Base-by-base conservation (phyloP, 2,329 filamentous ascomycete species). In the Arthrobotrys entomopaga region DNA sequence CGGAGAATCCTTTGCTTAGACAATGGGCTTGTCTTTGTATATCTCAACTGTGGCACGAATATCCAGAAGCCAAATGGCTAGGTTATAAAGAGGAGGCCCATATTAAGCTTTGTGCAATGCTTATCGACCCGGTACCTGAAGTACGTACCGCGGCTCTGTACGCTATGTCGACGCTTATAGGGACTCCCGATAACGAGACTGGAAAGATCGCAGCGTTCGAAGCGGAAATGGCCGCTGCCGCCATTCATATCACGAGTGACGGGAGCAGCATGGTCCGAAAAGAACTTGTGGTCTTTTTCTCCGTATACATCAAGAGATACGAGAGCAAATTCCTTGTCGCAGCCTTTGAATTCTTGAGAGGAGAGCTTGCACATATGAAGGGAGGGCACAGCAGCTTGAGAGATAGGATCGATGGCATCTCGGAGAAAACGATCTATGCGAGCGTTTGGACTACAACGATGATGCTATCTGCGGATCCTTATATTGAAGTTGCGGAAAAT, bases 11-110 rank as follows among this genome's bases (percentile, higher is more conserved):
- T 0, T 84, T 99, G 8, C 84, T 99, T 54, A 87, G 95, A 43
- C 95, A 99, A 81, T 99, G 95, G 93, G 93, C 93, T 16, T 97
- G 93, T 80, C 85, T 99, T 7, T 98, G 94, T 82, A 88, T 99
- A 75, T 97, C 94, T 80, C 94, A 97, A 83, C 85, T 99, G 20
- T 98, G 94, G 93, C 87, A 90, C 77, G 91, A 96, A 78, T 90
- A 93, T 60, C 89, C 93, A 0, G 93, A 97, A 80, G 94, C 93
- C 0, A 98, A 98, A 81, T 98, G 94, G 91, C 88, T 91, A 77
- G 95, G 92, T n/a, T 96, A 98, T 74, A 86, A 92, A 53, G 92
- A 93, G 79, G 90, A 90, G 77, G 95, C 93, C 0, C 93, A 93
- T 65, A 86, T 90, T 58, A 90, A 92, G 79, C 85, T 99, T 1